Evolutionary conservation across 2,329 filamentous ascomycete genomes (phyloP).

Genomic region (Calonectria pteridis): DNA sequence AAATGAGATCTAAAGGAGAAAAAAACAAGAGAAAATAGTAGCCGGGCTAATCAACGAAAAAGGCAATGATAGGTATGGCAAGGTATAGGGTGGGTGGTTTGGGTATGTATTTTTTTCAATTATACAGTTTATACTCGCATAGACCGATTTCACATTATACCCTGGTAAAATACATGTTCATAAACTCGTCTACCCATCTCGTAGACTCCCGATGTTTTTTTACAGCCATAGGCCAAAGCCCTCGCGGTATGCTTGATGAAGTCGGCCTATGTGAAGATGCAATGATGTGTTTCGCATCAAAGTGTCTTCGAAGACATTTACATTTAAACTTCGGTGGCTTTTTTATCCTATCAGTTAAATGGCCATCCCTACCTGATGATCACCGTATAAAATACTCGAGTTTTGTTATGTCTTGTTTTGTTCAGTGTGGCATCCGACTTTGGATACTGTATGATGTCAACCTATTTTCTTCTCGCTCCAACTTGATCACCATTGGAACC

Average conservation of each 20-base stretch:
- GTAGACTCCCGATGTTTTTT: not conserved
- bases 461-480: not conserved
- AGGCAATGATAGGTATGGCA: not conserved
- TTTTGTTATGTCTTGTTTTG: not conserved
- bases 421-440: not conserved
- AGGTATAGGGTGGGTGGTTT: not conserved
- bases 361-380: not conserved
- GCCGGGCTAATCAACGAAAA: not conserved
- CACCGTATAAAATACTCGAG: not conserved
- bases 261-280: not conserved
- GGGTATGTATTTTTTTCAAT: not conserved
- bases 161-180: not conserved
- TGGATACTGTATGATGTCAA: not conserved
- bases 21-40: not conserved
- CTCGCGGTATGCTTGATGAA: not conserved
- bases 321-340: not conserved
- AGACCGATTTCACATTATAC: not conserved
- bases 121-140: not conserved
- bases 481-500: not conserved
- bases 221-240: not conserved
- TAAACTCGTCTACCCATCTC: not conserved
- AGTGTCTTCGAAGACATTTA: not conserved
- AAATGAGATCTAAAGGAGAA: not conserved
- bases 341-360: not conserved
- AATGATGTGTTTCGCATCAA: not conserved